These are phyloP conservation scores for Benincasa hispida DNA, from an alignment of 306 rosid species.

Conservation along the genomic window DNA sequence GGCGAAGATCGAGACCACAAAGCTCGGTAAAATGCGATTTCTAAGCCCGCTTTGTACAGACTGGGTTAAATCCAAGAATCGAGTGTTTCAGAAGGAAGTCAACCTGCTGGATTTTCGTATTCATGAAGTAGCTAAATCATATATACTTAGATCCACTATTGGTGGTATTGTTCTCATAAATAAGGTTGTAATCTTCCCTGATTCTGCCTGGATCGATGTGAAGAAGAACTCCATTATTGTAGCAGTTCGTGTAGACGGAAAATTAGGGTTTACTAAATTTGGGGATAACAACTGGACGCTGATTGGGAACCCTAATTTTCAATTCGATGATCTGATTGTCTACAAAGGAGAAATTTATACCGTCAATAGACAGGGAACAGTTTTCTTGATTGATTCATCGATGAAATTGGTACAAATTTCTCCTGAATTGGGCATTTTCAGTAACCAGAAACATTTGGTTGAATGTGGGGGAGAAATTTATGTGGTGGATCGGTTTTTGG, in stretches of 20 bases:
- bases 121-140: background rate
- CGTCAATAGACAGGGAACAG: slow-evolving; percentile 43
- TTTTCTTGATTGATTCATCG: slow-evolving; percentile 37
- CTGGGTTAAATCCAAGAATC: background rate
- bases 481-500: too few species aligned
- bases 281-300: slow-evolving; percentile 28
- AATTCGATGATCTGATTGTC: slow-evolving; percentile 42
- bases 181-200: slow-evolving; percentile 27
- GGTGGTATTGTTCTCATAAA: too few species aligned
- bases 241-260: slow-evolving; percentile 24
- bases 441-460: slow-evolving; percentile 49
- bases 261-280: slow-evolving; percentile 22
- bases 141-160: background rate
- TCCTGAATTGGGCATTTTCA: slow-evolving; percentile 31
- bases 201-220: slow-evolving; percentile 21
- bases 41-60: background rate
- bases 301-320: slow-evolving; percentile 17
- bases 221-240: slow-evolving; percentile 15
- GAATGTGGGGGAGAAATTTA: slow-evolving; percentile 48
- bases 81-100: background rate
- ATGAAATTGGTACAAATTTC: slow-evolving; percentile 29
- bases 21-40: background rate
- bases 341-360: slow-evolving; percentile 45
- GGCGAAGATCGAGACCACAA: slow-evolving; percentile 12
- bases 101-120: background rate